Evolutionary conservation across 2,329 filamentous ascomycete species (phyloP), one percentile per base, ranked within the genome.

Genomic region (Colletotrichum lentis): DNA sequence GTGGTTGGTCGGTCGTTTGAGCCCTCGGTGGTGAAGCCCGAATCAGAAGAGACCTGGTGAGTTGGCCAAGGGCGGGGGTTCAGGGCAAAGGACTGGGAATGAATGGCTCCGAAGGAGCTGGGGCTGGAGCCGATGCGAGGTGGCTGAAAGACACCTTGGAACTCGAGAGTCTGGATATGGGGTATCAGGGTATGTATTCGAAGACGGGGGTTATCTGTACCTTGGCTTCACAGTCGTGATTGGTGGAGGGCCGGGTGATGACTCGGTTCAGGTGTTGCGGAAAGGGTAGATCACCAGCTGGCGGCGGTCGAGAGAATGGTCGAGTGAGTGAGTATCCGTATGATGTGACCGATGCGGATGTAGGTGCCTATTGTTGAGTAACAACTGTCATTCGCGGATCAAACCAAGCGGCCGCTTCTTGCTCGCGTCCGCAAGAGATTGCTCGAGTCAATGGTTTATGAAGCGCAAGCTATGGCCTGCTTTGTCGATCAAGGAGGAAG

Each of bases 11-110:
- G 60, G 64, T 43, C 27, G 37, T 67, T 57, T 57, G 50, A 53
- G 16, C 39, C 53, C 53, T 67, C 64, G 64, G 60, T 64, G 52
- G 64, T 67, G 53, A 58, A 64, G 53, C 64, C 64, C 50, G 60
- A 67, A 67, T 60, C 10, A 49, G 63, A 61, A 43, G 47, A 20
- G 46, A 10, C n/a, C 31, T 64, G 64, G 58, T n/a, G 16, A 43
- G 64, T 53, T 39, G 60, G 60, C 53, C 60, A 54, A 58, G 60
- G 37, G 64, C 64, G 64, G 47, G 22, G 47, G 22, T 58, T 47
- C 43, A 64, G 60, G 53, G 63, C 50, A 41, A 37, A 49, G 35
- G 39, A 27, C 31, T 20, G 31, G 31, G 44, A 49, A 55, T 41
- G 52, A 18, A 55, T 55, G 52, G 20, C 35, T 55, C 31, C 35